These are phyloP conservation scores for Diospyros lotus DNA, from an alignment of 148 eudicot genomes.

Conservation along the genomic window DNA sequence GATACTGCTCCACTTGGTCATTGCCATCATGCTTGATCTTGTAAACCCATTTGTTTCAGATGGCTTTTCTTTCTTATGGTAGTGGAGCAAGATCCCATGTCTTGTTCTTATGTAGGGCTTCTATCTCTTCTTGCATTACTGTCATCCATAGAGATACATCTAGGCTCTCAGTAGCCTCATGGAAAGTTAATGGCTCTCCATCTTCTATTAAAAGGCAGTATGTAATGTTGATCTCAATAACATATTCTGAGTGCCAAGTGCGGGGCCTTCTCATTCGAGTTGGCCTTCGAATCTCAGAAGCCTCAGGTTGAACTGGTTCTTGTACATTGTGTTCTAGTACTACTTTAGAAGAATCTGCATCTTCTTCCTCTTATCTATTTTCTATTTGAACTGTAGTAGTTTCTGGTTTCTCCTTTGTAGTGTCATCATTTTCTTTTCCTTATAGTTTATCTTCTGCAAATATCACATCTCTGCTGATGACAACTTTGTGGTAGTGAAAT, in stretches of 20 bases:
- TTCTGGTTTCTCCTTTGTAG: not conserved
- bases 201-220: conserved; percentile 16
- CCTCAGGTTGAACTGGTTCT: not conserved
- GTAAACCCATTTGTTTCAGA: not conserved
- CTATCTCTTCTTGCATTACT: not conserved
- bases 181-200: conserved; percentile 21
- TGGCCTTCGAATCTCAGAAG: not conserved
- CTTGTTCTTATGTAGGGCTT: not conserved
- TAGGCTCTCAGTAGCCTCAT: not conserved
- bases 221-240: conserved; percentile 12
- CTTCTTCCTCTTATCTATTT: not conserved
- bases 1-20: conserved; percentile 5
- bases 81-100: not conserved
- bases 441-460: not conserved
- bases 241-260: conserved; percentile 9
- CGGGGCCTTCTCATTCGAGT: not conserved
- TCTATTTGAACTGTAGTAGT: not conserved
- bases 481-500: conserved; percentile 10
- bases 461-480: conserved; percentile 1
- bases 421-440: not conserved
- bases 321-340: conserved; percentile 4
- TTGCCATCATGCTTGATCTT: not conserved
- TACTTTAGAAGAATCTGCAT: conserved; percentile 4
- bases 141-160: conserved; percentile 1
- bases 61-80: not conserved